Evolutionary conservation across 2,329 filamentous ascomycete species (phyloP), one percentile per base, ranked within the genome.

Genomic region (Clathrospora elynae): DNA sequence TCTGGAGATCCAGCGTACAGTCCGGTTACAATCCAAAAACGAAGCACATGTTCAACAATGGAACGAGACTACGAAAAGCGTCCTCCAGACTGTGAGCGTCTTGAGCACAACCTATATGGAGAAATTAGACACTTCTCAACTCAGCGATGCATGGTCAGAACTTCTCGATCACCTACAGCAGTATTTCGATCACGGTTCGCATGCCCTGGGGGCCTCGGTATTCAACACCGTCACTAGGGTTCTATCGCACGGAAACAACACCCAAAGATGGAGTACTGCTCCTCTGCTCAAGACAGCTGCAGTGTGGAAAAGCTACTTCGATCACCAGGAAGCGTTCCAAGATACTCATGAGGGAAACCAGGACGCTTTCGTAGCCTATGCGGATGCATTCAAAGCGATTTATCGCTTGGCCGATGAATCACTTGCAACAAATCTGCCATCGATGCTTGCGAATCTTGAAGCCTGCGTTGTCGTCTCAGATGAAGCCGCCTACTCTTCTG

Each of bases 341-440:
- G 38, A 45, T 8, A 42, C 28, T 34, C 28, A 43, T 14, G 62
- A 66, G 42, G 63, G 62, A 9, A 95, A 93, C 54, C 89, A 96
- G 63, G 85, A 85, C 42, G 90, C 88, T 8, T 80, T 92, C n/a
- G 74, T 88, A 19, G 87, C 90, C n/a, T 96, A 96, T 71, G 81
- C 93, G 1, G 79, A 84, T 14, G 80, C 87, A 1, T 80, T 93
- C 26, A 77, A 83, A 42, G 85, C 93, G 56, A 78, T 97, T 1
- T 95, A 96, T 61, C 80, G 83, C 1, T 78, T 96, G 4, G 82
- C 90, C 33, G 78, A 85, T 44, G 71, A 76, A 6, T 79, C 82
- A 11, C 73, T 96, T 13, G 79, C 79, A 7, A 73, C 81, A 0
- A 50, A 83, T 2, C 79, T 90, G 6, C 74, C 78, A 26, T 79